Base-by-base conservation (phyloP, 2,329 filamentous ascomycete species). In the Phaeosphaeria sp. region DNA sequence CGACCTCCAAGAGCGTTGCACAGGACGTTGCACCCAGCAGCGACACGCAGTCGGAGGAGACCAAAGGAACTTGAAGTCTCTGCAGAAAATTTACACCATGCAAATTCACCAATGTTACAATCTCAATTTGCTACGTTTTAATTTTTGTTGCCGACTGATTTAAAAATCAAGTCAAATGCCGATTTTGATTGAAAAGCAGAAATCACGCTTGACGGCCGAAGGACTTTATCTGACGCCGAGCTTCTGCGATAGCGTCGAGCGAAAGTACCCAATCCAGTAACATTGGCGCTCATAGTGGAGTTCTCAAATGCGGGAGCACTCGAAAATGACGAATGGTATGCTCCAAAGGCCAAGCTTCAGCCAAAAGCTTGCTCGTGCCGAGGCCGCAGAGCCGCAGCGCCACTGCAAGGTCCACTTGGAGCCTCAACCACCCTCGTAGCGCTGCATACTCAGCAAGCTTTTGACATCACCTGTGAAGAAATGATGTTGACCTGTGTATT, bases 321-420 rank as follows among this genome's bases (percentile, higher is more conserved):
- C 13, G 23, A n/a, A 18, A 27, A 21, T 53, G 30, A 47, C 51
- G 51, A 53, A 53, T 53, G 17, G 25, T 15, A n/a, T 25, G 9
- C 23, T 18, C 46, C 46, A 54, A 36, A 20, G 17, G 39, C 23
- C 25, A 50, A 55, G 51, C 43, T 41, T 39, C 23, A 55, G 46
- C 50, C 33, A 58, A 60, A 54, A 52, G 55, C 60, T 63, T 60
- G 58, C 42, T 43, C 36, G 23, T 47, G 48, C 58, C 53, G 50
- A 56, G 58, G 53, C 60, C 53, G 55, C 60, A 61, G 60, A 63
- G 58, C 58, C 60, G 55, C 58, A 57, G 13, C 20, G 47, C 30
- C 30, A 39, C 25, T 36, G 30, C 30, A 36, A 13, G 30, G 30
- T 36, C 30, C 30, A 36, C 30, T 36, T 36, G 11, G 41, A 49